Conservation (phyloP, 805 yeast genomes). For the Candida odintsovae region DNA sequence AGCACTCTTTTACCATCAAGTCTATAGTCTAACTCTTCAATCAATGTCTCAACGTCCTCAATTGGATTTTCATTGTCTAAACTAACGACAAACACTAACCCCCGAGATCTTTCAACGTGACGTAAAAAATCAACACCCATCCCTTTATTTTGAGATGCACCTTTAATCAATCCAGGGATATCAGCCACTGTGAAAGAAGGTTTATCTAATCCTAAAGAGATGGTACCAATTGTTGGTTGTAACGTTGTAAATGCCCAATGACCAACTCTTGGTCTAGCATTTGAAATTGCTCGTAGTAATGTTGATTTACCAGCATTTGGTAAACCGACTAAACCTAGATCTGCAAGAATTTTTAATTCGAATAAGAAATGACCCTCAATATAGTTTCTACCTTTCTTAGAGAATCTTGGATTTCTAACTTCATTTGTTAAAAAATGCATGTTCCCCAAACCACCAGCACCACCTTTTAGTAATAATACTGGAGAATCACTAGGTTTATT, state of each 20-base stretch:
- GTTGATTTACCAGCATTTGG: conserved; percentile 98
- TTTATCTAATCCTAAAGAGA: conserved; percentile 55
- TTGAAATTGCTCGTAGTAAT: conserved; percentile 75
- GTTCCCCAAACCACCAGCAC: conserved; percentile 92
- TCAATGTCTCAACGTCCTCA: conserved; percentile 53
- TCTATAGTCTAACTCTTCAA: conserved; percentile 70
- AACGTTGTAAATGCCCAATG: conserved; percentile 97
- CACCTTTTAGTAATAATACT: conserved; percentile 69
- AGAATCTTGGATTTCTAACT: conserved; percentile 85
- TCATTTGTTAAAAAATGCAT: conserved; percentile 86
- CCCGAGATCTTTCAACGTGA: conserved; percentile 88
- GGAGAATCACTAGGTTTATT: conserved; percentile 59
- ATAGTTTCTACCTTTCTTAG: conserved; percentile 73
- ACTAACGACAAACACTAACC: conserved; percentile 80
- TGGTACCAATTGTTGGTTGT: conserved; percentile 89
- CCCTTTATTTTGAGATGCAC: conserved; percentile 81
- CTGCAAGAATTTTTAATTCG: conserved; percentile 86
- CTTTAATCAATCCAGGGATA: conserved; percentile 91
- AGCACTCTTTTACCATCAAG: conserved; percentile 56
- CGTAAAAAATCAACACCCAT: conserved; percentile 91
- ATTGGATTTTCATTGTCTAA: conserved; percentile 65
- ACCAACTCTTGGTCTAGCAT: conserved; percentile 87
- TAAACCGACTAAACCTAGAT: conserved; percentile 87
- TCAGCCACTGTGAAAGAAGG: conserved; percentile 87
- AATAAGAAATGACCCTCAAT: conserved; percentile 62